A percentile compares a stretch with the other conserved stretches of the same genome.
Evolutionary conservation across 345 rosid genomes (phyloP).

Genomic region (Sonneratia caseolaris): DNA sequence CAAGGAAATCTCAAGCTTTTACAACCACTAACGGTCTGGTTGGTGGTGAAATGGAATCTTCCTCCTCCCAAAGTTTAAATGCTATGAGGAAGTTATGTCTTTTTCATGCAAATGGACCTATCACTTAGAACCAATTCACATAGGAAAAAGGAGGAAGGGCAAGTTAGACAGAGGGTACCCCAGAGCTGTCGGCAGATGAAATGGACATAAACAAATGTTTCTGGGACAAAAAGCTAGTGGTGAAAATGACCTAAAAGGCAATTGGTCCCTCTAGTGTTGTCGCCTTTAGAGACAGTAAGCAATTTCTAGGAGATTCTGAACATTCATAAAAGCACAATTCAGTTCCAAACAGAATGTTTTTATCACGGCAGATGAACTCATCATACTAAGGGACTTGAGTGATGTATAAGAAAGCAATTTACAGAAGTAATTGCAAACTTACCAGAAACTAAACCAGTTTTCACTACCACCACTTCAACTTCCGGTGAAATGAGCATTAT

Average conservation of each 20-base stretch:
- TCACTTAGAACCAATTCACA: slow-evolving; percentile 12
- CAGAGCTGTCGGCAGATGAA: slow-evolving; percentile 18
- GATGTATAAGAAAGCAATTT: slow-evolving; percentile 1
- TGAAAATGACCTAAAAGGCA: slow-evolving; percentile 11
- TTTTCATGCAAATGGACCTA: slow-evolving; percentile 12
- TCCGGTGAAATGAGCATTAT: not conserved
- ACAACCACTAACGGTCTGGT: slow-evolving; percentile 35
- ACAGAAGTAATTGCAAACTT: slow-evolving; percentile 1
- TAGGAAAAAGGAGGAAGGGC: slow-evolving; percentile 6
- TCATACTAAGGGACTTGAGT: not conserved
- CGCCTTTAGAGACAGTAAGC: slow-evolving; percentile 10
- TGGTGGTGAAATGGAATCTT: slow-evolving; percentile 25
- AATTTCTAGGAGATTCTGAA: not conserved
- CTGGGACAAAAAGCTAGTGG: slow-evolving; percentile 13
- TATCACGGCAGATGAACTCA: slow-evolving; percentile 3
- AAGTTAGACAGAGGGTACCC: slow-evolving; percentile 4
- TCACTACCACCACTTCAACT: not conserved
- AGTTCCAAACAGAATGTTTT: slow-evolving; percentile 15
- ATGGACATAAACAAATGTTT: slow-evolving; percentile 8
- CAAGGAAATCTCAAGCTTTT: slow-evolving; percentile 31
- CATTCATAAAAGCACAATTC: slow-evolving; percentile 7
- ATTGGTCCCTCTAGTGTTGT: slow-evolving; percentile 14
- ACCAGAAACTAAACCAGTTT: not conserved
- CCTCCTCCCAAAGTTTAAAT: slow-evolving; percentile 10
- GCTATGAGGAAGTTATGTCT: slow-evolving; percentile 15